Base-by-base conservation (phyloP, 352 stramenopile species). In the Hyaloperonospora arabidopsidis region DNA sequence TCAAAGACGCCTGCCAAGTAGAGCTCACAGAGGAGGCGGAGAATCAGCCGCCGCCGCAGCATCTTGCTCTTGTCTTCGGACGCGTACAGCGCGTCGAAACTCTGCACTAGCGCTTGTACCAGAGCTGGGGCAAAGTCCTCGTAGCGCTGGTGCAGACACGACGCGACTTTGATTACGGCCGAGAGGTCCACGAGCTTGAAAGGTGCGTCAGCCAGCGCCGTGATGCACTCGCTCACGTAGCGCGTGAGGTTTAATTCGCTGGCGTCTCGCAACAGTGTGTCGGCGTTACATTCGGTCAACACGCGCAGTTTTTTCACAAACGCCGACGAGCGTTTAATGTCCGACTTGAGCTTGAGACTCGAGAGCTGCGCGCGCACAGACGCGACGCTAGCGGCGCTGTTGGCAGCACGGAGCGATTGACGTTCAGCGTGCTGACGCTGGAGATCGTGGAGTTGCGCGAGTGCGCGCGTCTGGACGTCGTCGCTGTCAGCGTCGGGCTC, bases 281-380 rank as follows among this genome's bases (percentile, higher is more conserved):
- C 72, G 40, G 78, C 72, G 44, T 75, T 80, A 54, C 62, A 57
- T 52, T 97, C 88, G 19, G 65, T 79, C 35, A 96, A 72, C 55
- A 79, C 59, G 50, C 84, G 84, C 52, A 98, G 86, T 64, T 98
- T 97, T 66, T 98, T 98, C 19, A 98, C 95, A 75, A 98, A 98
- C 32, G 95, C 91, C 28, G 93, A 98, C 49, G 89, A 98, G 67
- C 97, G 97, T 72, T 98, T 98, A 49, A 99, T 90, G 77, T 99
- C 95, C 50, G 88, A 93, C 68, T 98, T 98, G 49, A 98, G 86
- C 65, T 89, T 93, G 39, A 97, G 86, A 46, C 89, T 69, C 40
- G 96, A 73, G 51, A 98, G 87, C 39, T 79, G 67, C 35, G 78
- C 72, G 40, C 95, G 87, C 32, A 84, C 62, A 29, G 68, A 50